Base-by-base conservation (phyloP, 1,139 yeast genomes). In the Blastobotrys ciferrii region DNA sequence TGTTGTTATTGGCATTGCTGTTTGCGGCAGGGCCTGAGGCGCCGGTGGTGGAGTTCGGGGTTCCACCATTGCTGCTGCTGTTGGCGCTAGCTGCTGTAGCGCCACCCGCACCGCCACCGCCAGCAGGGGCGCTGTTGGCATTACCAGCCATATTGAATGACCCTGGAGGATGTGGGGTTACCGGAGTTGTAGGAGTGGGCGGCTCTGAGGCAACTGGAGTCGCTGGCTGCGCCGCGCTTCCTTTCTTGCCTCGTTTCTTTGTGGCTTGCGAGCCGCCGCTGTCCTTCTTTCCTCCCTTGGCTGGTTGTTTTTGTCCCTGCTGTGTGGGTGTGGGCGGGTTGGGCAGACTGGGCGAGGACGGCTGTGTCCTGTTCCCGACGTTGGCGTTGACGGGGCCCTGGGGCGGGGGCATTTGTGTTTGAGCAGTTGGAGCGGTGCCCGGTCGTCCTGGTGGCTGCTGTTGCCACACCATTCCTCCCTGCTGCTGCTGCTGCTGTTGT, bases 321-420 rank as follows among this genome's bases (percentile, higher is more conserved):
- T n/a, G 76, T 42, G 69, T 66, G 2, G 75, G 68, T 49, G 77
- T 79, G n/a, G 76, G 68, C 40, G 76, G 75, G 47, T 59, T 63
- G 4, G 55, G 57, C 32, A 62, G 54, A 41, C 61, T 58, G 5
- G 75, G 74, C 1, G 76, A 67, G 19, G 62, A 54, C 3, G 69
- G 66, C 44, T 60, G 63, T 3, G 63, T 59, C 39, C 61, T 52
- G 43, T 51, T 54, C 15, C 56, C 60, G 23, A 52, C 50, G 5
- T 50, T 43, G 1, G 51, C 48, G 33, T 52, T 50, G 19, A 59
- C 53, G 4, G 62, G 58, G 17, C 62, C 63, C 40, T 54, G 60
- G 4, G 65, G 65, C 14, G 65, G 66, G 6, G 61, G 64, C 65
- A 61, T 61, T 28, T n/a, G n/a, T n/a, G n/a, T n/a, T n/a, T 55